Conservation (phyloP, 306 rosid genomes). For the Glycyrrhiza uralensis region DNA sequence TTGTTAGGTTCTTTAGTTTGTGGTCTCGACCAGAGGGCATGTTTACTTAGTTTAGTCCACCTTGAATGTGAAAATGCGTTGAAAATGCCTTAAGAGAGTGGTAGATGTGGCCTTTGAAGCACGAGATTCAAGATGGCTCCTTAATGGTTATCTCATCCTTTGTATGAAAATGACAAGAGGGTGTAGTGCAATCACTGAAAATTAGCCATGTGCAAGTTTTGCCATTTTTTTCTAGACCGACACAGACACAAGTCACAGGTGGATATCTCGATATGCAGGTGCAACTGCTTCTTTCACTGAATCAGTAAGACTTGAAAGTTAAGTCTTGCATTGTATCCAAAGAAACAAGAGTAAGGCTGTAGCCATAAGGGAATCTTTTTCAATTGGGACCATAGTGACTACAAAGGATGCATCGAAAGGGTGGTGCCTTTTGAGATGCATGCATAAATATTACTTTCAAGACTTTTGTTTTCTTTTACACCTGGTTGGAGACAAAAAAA, state of each 20-base stretch:
- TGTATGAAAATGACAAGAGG: conserved; percentile 21
- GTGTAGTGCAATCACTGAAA: not conserved
- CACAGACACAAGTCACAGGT: not conserved
- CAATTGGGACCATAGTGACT: conserved; percentile 24
- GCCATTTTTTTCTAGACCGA: not conserved
- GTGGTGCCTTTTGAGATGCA: conserved; percentile 25
- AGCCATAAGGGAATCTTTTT: conserved; percentile 34
- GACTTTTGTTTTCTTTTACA: conserved; percentile 6
- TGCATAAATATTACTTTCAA: conserved; percentile 25
- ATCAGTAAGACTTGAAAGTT: conserved; percentile 12
- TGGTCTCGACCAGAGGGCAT: not conserved
- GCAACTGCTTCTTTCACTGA: conserved; percentile 9
- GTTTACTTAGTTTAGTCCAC: not conserved
- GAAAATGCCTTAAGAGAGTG: not conserved
- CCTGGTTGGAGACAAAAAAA: conserved; percentile 28
- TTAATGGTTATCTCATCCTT: conserved; percentile 9
- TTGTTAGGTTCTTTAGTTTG: not conserved
- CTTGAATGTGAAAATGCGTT: not conserved
- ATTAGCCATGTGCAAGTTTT: conserved; percentile 29
- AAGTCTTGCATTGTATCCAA: conserved; percentile 19
- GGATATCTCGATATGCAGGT: not conserved
- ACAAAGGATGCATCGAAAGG: conserved; percentile 16
- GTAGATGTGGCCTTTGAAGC: not conserved
- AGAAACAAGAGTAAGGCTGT: not conserved
- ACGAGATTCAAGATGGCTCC: not conserved